phyloP scores from a whole-genome alignment of 2,329 filamentous ascomycete genomes.

The Thielaviopsis ethacetica region DNA sequence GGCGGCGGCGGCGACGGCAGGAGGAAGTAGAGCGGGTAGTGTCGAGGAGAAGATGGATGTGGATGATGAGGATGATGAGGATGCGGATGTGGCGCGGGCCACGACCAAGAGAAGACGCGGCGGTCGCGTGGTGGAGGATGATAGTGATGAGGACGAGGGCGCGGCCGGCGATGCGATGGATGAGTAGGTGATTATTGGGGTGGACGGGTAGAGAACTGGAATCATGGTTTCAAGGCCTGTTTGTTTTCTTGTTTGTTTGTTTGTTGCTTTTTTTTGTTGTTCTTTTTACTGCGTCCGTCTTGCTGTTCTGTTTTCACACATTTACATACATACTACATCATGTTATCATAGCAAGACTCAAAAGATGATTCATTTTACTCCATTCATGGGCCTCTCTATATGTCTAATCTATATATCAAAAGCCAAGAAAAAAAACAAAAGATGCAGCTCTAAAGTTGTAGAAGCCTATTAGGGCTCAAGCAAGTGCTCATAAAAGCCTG shows the following conservation, averaged over 20 bases:
- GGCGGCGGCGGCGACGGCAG: neutral
- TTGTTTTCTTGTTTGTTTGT: neutral
- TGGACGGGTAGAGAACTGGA: neutral
- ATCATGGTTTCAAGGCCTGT: neutral
- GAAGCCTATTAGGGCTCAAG: neutral
- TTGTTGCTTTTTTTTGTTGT: too few relatives aligned
- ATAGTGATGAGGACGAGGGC: constrained; percentile 38
- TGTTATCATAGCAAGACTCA: too few relatives aligned
- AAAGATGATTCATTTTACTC: too few relatives aligned
- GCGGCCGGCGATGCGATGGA: constrained; percentile 18
- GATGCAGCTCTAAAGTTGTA: neutral
- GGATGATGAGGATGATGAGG: constrained; percentile 29
- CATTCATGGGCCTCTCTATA: too few relatives aligned
- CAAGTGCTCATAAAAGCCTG: too few relatives aligned
- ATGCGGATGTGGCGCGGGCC: constrained; percentile 31
- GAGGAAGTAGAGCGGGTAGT: constrained; percentile 3
- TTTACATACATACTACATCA: too few relatives aligned
- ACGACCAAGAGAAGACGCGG: constrained; percentile 26
- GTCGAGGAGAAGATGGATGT: constrained; percentile 33
- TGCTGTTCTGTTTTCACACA: too few relatives aligned
- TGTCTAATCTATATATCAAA: too few relatives aligned
- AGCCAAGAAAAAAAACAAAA: too few relatives aligned
- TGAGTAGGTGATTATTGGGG: neutral
- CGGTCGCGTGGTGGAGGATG: constrained; percentile 29
- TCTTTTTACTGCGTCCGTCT: too few relatives aligned